Evolutionary conservation across 148 eudicot genomes (phyloP), one percentile per base, ranked within the genome.

Genomic region (Fagopyrum tataricum): DNA sequence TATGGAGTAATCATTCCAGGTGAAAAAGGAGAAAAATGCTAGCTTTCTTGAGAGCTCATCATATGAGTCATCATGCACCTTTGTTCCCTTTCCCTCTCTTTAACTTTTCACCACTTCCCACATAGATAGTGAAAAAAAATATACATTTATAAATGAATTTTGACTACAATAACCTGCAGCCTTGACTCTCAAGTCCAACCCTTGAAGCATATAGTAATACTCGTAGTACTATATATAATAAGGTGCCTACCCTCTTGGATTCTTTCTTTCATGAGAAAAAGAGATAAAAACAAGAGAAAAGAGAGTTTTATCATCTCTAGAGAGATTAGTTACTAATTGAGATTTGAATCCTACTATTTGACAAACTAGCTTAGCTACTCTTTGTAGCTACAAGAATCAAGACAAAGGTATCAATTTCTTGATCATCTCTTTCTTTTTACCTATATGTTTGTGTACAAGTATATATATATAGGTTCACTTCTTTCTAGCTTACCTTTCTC

Each of bases 41-140:
- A 73, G 78, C 94, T 91, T 89, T 89, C 74, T 56, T 9, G n/a
- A 42, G 78, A 44, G 72, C 91, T 78, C 84, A 87, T 87, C 81
- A 81, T 85, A 82, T 84, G 84, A 79, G 87, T 86, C 97, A 92
- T 86, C 81, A 88, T 90, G 80, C 96, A 83, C 86, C 88, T 85
- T 80, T 78, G 77, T 49, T 74, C 77, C 77, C 78, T 68, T 76
- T 67, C 15, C 78, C 73, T 12, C 47, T 73, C 83, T 87, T 82
- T 84, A 76, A 79, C 88, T 84, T 88, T 89, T 89, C 89, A 85
- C 91, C 83, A 76, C 87, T 88, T 82, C 82, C 77, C 81, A 77
- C 81, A 74, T 59, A 39, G 44, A 40, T 58, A 26, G 61, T 73
- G 58, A 47, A 55, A 31, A 14, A 79, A 46, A 10, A 5, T 18